Conservation (phyloP, 176 grass and related monocot species). For the Lolium perenne region DNA sequence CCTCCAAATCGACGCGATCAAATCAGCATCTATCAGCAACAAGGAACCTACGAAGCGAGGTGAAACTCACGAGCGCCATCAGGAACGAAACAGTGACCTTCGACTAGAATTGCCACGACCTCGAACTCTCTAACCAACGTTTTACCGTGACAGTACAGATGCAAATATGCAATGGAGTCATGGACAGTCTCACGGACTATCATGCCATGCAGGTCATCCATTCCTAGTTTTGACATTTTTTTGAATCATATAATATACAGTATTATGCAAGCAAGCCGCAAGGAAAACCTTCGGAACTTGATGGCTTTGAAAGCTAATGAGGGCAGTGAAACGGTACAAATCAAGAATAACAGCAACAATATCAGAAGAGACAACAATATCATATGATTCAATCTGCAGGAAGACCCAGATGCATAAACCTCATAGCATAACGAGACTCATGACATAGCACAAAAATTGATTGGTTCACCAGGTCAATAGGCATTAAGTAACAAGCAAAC, state of each 20-base stretch:
- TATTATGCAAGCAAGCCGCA: too few species aligned
- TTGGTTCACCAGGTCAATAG: constrained; percentile 36
- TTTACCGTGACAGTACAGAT: too few species aligned
- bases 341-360: not conserved
- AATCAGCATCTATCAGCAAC: not conserved
- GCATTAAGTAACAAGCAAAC: constrained; percentile 46
- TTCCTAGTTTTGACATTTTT: too few species aligned
- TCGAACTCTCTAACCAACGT: too few species aligned
- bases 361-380: not conserved
- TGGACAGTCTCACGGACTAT: too few species aligned
- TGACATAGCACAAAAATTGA: constrained; percentile 35
- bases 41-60: not conserved
- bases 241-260: too few species aligned
- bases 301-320: not conserved
- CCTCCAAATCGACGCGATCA: not conserved
- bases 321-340: not conserved
- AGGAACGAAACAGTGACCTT: not conserved
- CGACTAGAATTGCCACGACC: not conserved
- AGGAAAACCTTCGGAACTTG: too few species aligned
- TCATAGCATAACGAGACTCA: not conserved
- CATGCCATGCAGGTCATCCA: too few species aligned
- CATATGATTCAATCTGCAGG: not conserved
- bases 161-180: too few species aligned
- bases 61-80: constrained; percentile 52
- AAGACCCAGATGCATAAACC: not conserved